Evolutionary conservation across 768 basidiomycete genomes (phyloP).

Genomic region (Auriculariales sp.): DNA sequence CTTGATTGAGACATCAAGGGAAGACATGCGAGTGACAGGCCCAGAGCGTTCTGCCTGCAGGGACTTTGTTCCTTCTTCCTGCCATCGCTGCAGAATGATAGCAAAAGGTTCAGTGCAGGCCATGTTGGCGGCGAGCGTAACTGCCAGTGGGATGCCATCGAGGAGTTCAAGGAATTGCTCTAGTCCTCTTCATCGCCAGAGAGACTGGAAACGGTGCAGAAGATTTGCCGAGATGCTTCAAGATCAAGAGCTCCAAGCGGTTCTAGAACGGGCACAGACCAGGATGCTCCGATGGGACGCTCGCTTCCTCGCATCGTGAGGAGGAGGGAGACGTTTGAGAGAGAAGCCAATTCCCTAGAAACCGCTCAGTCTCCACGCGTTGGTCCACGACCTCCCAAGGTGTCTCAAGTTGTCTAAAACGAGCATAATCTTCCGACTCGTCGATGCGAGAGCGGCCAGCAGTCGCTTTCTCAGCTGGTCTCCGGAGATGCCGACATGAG

Average conservation of each 20-base stretch:
- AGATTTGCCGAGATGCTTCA: constrained; percentile 13
- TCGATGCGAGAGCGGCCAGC: not conserved
- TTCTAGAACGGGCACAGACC: not conserved
- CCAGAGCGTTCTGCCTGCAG: not conserved
- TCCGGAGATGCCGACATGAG: not conserved
- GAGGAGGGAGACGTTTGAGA: constrained; percentile 18
- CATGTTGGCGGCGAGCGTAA: constrained; percentile 20
- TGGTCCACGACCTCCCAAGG: constrained; percentile 17
- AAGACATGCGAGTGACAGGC: constrained; percentile 5
- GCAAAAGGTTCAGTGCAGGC: constrained; percentile 2
- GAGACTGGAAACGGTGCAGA: constrained; percentile 12
- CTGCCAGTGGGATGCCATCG: constrained; percentile 19
- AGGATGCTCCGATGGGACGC: not conserved
- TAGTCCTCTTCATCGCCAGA: constrained; percentile 10
- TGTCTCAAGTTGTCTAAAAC: constrained; percentile 28
- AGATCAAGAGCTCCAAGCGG: not conserved
- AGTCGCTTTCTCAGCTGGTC: not conserved
- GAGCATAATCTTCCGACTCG: too few species aligned
- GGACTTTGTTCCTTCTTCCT: constrained; percentile 1
- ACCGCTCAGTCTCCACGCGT: constrained; percentile 12
- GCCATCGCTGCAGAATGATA: constrained; percentile 3
- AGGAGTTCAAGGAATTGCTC: constrained; percentile 12
- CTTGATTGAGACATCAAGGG: constrained; percentile 11
- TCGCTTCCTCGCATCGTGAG: constrained; percentile 18
- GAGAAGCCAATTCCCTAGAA: constrained; percentile 13